These are phyloP conservation scores for Myrica gale DNA, from an alignment of 306 rosid genomes.

Conservation along the genomic window DNA sequence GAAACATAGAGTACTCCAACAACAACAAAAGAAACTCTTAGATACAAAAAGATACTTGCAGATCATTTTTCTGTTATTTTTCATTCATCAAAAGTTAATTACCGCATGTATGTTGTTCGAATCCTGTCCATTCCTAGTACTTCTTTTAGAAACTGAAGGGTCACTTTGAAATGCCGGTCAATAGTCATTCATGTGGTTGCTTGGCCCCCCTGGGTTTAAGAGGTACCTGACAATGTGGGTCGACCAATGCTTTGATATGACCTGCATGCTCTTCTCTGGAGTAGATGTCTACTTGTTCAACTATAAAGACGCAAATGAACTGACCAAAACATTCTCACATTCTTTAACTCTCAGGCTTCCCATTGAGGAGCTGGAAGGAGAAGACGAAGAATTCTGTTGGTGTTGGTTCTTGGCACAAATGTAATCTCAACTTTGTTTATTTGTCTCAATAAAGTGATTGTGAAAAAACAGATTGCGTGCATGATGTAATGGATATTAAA, in stretches of 20 bases:
- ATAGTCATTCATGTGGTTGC: neutral
- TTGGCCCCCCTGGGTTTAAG: neutral
- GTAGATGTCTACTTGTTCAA: neutral
- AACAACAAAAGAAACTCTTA: no score
- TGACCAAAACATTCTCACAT: neutral
- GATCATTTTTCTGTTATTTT: no score
- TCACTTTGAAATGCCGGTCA: neutral
- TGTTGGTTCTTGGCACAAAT: slow-evolving; percentile 7
- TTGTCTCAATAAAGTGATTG: slow-evolving; percentile 33
- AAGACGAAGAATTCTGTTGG: slow-evolving; percentile 6
- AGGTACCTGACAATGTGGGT: no score
- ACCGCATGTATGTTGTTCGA: no score
- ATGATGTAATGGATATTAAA: slow-evolving; percentile 7
- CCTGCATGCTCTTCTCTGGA: neutral
- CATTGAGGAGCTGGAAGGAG: slow-evolving; percentile 6
- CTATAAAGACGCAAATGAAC: neutral
- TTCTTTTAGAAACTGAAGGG: no score
- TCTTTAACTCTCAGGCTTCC: slow-evolving; percentile 12
- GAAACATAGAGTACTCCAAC: neutral
- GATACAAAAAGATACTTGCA: no score
- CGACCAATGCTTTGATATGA: no score
- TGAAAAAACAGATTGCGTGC: slow-evolving; percentile 15
- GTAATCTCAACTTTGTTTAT: slow-evolving; percentile 9
- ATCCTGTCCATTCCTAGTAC: no score
- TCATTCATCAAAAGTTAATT: no score